Percentiles rank a stretch among this genome's conserved stretches.
Evolutionary conservation across 257 asterid genomes (phyloP).

Genomic region (Cinchona pubescens): DNA sequence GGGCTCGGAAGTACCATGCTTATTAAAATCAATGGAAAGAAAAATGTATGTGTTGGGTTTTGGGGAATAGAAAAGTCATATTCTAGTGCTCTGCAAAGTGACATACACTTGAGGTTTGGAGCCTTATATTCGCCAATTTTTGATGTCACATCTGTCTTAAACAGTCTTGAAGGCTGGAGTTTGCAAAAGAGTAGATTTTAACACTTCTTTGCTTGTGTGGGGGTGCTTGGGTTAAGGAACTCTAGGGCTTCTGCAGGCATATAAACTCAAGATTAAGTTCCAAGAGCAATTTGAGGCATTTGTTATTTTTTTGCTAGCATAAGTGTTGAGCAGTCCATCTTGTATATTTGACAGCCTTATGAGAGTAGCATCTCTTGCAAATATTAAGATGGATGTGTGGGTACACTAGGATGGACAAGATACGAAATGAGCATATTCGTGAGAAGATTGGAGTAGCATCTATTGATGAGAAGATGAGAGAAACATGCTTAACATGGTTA

Average conservation of each 20-base stretch:
- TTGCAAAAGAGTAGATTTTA: not conserved
- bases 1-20: not conserved
- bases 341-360: too few relatives aligned
- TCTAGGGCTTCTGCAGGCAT: not conserved
- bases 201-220: not conserved
- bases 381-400: too few relatives aligned
- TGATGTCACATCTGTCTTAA: not conserved
- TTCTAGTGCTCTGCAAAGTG: not conserved
- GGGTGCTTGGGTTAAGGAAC: not conserved
- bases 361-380: too few relatives aligned
- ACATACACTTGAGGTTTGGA: not conserved
- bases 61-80: not conserved
- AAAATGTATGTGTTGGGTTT: not conserved
- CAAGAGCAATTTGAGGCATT: not conserved
- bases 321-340: too few relatives aligned
- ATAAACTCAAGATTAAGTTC: not conserved
- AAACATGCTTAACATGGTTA: too few relatives aligned
- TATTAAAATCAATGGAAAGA: not conserved
- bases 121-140: not conserved
- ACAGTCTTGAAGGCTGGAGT: not conserved
- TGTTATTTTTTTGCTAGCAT: not conserved
- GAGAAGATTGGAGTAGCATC: too few relatives aligned
- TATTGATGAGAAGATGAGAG: too few relatives aligned
- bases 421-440: too few relatives aligned
- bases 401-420: too few relatives aligned